Conservation (phyloP, 495 filamentous ascomycete genomes). For the Aspergillus biplanus region DNA sequence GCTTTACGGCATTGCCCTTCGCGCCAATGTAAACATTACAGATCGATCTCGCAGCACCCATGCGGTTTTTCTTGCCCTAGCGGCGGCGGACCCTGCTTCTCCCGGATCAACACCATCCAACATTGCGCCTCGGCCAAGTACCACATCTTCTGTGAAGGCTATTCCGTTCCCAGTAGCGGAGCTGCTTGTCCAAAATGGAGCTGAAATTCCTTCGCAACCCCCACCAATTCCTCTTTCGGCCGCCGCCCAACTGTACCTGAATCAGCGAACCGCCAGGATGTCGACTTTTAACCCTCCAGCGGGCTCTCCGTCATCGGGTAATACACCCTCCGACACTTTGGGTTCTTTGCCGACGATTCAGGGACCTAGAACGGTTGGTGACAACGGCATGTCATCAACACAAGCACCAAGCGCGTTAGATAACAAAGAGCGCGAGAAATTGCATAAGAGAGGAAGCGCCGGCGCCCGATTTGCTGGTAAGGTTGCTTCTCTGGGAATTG, state of each 20-base stretch:
- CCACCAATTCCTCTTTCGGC: conserved; percentile 77
- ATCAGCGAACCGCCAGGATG: conserved; percentile 67
- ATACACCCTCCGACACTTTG: conserved; percentile 41
- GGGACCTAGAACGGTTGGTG: conserved; percentile 28
- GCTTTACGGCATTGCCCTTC: conserved; percentile 85
- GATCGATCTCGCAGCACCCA: conserved; percentile 90
- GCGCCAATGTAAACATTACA: conserved; percentile 82
- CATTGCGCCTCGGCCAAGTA: conserved; percentile 37
- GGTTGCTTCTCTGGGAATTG: conserved; percentile 50
- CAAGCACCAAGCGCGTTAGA: conserved; percentile 38
- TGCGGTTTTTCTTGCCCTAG: conserved; percentile 86
- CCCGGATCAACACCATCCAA: conserved; percentile 54
- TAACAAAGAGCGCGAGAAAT: conserved; percentile 50
- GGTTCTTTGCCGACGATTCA: conserved; percentile 52
- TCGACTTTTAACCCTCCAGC: conserved; percentile 32
- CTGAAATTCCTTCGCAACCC: conserved; percentile 74
- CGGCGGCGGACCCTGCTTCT: conserved; percentile 87
- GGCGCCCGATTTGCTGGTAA: conserved; percentile 54
- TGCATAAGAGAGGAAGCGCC: conserved; percentile 56
- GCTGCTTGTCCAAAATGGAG: conserved; percentile 91
- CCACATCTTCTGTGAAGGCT: conserved; percentile 35
- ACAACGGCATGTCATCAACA: conserved; percentile 29
- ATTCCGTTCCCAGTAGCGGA: conserved; percentile 86
- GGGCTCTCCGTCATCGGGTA: conserved; percentile 25
- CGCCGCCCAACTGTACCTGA: conserved; percentile 80